These are phyloP conservation scores for Wolfiporia cocos DNA, from an alignment of 1,284 basidiomycete species.

Conservation along the genomic window DNA sequence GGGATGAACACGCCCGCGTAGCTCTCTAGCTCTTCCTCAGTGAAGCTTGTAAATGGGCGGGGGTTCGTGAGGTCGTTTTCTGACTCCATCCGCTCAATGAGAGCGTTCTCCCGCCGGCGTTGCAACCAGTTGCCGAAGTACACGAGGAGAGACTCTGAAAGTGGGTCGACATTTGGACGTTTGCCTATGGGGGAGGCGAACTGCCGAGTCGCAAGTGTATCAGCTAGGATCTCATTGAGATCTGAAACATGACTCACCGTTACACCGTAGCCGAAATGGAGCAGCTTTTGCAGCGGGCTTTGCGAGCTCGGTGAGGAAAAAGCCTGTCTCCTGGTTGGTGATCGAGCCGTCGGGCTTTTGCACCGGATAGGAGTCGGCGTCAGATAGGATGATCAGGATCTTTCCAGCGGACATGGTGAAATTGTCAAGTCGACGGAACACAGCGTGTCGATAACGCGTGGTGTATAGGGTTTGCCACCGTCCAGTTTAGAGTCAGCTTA, in stretches of 20 bases:
- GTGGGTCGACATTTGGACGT: conserved; percentile 17
- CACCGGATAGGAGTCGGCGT: conserved; percentile 19
- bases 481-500: no score
- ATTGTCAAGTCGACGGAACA: no score
- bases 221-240: no score
- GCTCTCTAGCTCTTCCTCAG: conserved; percentile 18
- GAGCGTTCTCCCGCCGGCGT: conserved; percentile 17
- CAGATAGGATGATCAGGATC: conserved; percentile 25
- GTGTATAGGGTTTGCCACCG: no score
- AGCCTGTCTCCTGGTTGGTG: conserved; percentile 18
- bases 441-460: no score
- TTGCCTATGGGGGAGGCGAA: conserved; percentile 18
- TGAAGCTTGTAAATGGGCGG: conserved; percentile 19
- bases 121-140: conserved; percentile 20
- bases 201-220: conserved; percentile 7
- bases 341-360: conserved; percentile 18
- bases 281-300: conserved; percentile 19
- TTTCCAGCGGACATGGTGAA: conserved; percentile 11
- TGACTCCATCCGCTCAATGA: conserved; percentile 16
- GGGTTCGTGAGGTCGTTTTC: conserved; percentile 18
- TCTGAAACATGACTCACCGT: conserved; percentile 15
- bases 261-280: conserved; percentile 21
- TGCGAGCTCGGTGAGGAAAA: conserved; percentile 24
- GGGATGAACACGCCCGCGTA: conserved; percentile 24
- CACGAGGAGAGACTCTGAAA: conserved; percentile 18